Evolutionary conservation across 1,284 basidiomycete species (phyloP), one percentile per base, ranked within the genome.

Genomic region (Leccinum subrobustum): DNA sequence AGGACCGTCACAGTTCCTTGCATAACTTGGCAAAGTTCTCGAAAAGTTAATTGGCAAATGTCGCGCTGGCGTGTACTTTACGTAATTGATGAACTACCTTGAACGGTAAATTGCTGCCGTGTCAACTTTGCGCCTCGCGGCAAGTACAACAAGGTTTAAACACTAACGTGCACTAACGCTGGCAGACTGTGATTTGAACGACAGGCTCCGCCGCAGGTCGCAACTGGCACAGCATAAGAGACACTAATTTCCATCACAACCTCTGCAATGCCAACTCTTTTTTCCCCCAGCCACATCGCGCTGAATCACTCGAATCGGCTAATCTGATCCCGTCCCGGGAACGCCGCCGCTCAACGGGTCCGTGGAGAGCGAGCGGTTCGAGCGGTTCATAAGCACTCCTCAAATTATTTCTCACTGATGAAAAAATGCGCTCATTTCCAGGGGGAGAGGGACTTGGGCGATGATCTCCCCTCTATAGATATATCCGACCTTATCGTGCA

Each of bases 401-500:
- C 23, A 23, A 52, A 8, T 33, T 37, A n/a, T 18, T 2, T 23
- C 11, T 35, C 39, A 25, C 12, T 56, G 52, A 55, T 50, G 20
- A 56, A 25, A 56, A 25, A 35, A 18, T 27, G 33, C 66, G 48
- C 53, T 48, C 54, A 6, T 54, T 25, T 58, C 51, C 37, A 33
- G 58, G 58, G 55, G 57, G 42, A 57, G 42, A 4, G 14, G 12
- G n/a, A 0, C 48, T 18, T 44, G 14, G 16, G 42, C 39, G 62
- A 68, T 62, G 61, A 69, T 67, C 6, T 44, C 18, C 18, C 42
- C 42, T 44, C 33, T 35, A 14, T 18, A 20, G 47, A 66, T 69
- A 59, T 57, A 62, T 72, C 70, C 69, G 68, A 64, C 60, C 3
- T 57, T 55, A 59, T 64, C 68, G 70, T 58, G 58, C 52, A 37